Base-by-base conservation (phyloP, 345 rosid species). In the Carallia pectinifolia region DNA sequence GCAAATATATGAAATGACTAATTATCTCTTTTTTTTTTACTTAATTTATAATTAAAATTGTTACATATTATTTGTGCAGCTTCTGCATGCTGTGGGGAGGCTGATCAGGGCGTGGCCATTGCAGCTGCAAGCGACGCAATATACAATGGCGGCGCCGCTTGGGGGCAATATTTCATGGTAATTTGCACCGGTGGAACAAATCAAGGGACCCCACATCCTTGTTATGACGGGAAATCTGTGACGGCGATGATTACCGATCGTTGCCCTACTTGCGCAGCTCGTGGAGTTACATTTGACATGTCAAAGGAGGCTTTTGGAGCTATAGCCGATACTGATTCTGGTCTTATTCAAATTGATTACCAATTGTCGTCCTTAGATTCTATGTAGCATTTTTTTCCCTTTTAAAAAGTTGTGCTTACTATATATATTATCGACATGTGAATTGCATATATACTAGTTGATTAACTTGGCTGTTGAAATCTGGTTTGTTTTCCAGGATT, bases 141-240 rank as follows among this genome's bases (percentile, higher is more conserved):
- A 0, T 71, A 13, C 61, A 7, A 38, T 1, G 19, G 16, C 6
- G 62, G 74, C 19, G 15, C 18, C 0, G 62, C 74, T 62, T 63
- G 74, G 36, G 68, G 62, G 61, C 53, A 3, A 39, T 15, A 4
- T 17, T 62, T 19, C 54, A 29, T 0, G 67, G 74, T 71, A 0
- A 53, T 2, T 44, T 71, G 68, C 53, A 12, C 19, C 4, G 67
- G 68, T 2, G 53, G 53, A 58, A 58, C 63, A 7, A 53, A 68
- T 40, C 0, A 0, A 1, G 63, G 71, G 9, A 60, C 7, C 4
- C 27, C 38, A 1, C 55, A 68, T 0, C 71, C 64, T 37, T 68
- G 71, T 23, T 23, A 23, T 44, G 15, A 17, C 0, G 50, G 50
- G 50, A 7, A 1, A 27, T 38, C 39, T 7, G 61, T 68, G 37